phyloP scores from a whole-genome alignment of 2,329 filamentous ascomycete species.

The Monilinia vaccinii-corymbosi region DNA sequence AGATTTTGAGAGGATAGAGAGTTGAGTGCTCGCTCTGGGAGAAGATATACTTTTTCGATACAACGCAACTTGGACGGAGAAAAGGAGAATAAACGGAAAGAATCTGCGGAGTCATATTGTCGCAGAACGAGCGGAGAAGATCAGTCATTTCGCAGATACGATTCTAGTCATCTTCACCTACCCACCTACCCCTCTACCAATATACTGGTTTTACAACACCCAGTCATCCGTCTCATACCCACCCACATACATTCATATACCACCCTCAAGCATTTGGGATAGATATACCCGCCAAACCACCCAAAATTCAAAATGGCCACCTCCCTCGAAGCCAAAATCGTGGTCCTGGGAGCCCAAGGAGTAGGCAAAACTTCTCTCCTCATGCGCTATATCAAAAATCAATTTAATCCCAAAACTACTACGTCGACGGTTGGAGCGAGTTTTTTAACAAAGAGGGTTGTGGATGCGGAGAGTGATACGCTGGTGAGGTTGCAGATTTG shows the following conservation, averaged over 20 bases:
- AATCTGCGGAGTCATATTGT: background rate
- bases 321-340: constrained; percentile 72
- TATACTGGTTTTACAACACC: background rate
- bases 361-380: constrained; percentile 74
- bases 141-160: background rate
- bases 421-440: constrained; percentile 68
- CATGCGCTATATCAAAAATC: constrained; percentile 48
- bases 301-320: constrained; percentile 1
- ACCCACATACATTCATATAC: background rate
- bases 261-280: too few relatives aligned
- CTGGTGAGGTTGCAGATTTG: constrained; percentile 89
- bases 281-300: background rate
- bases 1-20: background rate
- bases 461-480: constrained; percentile 78
- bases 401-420: constrained; percentile 28
- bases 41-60: background rate
- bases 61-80: background rate
- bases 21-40: background rate
- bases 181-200: background rate
- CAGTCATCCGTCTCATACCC: background rate
- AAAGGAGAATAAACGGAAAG: background rate
- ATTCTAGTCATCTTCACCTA: background rate
- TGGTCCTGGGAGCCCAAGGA: constrained; percentile 70
- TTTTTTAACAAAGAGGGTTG: constrained; percentile 70
- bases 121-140: background rate